phyloP scores from a whole-genome alignment of 495 filamentous ascomycete genomes.

The Penicillium turbatum region DNA sequence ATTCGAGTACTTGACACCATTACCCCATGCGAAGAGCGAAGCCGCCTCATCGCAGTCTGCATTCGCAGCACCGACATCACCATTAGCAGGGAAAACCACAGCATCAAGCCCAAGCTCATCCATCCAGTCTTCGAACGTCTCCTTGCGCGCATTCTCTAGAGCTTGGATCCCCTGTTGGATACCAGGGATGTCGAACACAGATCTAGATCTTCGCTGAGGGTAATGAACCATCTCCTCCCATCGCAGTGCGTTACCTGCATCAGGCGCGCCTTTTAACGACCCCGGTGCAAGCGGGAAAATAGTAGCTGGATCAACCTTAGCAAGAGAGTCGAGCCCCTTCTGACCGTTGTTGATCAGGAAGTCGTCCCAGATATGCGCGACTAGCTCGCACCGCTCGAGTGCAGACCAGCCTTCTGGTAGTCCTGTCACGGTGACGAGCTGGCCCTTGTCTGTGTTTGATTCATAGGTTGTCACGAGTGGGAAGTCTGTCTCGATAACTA shows the following conservation, averaged over 20 bases:
- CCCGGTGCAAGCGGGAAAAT: conserved; percentile 35
- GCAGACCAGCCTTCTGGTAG: conserved; percentile 31
- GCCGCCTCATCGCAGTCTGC: conserved; percentile 25
- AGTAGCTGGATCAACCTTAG: conserved; percentile 25
- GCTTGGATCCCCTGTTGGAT: conserved; percentile 27
- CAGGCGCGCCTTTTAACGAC: conserved; percentile 27
- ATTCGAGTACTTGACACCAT: conserved; percentile 38
- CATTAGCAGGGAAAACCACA: conserved; percentile 34
- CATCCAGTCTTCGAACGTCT: conserved; percentile 35
- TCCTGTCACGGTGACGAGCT: conserved; percentile 30
- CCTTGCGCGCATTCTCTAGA: conserved; percentile 28
- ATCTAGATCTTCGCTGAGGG: conserved; percentile 19
- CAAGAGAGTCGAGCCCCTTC: conserved; percentile 21
- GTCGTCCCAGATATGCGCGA: conserved; percentile 36
- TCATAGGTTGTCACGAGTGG: conserved; percentile 32
- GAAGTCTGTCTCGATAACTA: conserved; percentile 33
- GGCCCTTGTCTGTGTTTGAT: conserved; percentile 24
- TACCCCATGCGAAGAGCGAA: conserved; percentile 30
- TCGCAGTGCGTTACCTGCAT: conserved; percentile 28
- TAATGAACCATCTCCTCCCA: conserved; percentile 36
- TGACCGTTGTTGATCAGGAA: conserved; percentile 29
- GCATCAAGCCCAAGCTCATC: conserved; percentile 29
- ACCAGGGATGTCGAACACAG: conserved; percentile 26
- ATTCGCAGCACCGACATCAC: conserved; percentile 30
- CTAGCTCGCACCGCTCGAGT: conserved; percentile 33